A percentile compares a stretch with the other conserved stretches of the same genome.
Evolutionary conservation across 352 stramenopile species (phyloP).

Genomic region (Globisporangium parvum): DNA sequence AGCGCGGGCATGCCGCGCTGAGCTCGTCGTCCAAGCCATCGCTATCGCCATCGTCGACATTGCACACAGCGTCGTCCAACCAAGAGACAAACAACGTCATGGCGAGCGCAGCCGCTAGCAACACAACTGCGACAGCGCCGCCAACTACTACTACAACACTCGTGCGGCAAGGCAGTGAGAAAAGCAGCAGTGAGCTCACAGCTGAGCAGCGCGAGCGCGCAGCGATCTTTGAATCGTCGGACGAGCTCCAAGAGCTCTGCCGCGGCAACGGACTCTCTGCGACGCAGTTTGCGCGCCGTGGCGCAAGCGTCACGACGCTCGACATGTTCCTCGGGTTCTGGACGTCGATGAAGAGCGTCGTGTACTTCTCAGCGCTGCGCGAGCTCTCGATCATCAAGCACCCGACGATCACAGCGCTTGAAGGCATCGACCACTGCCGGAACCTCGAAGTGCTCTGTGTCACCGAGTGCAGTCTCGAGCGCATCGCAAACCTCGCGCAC

Average conservation of each 20-base stretch:
- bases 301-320: conserved; percentile 28
- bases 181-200: conserved; percentile 11
- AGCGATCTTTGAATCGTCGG: conserved; percentile 31
- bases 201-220: conserved; percentile 25
- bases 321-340: conserved; percentile 83
- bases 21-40: no score
- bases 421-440: conserved; percentile 42
- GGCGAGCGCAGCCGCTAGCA: not conserved
- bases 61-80: no score
- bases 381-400: conserved; percentile 78
- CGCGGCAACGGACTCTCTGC: conserved; percentile 52
- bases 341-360: conserved; percentile 56
- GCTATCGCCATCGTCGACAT: no score
- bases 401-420: conserved; percentile 46
- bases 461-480: conserved; percentile 53
- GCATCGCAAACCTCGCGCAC: conserved; percentile 33
- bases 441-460: conserved; percentile 62
- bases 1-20: no score
- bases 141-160: not conserved
- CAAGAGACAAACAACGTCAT: not conserved
- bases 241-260: conserved; percentile 60
- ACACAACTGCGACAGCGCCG: not conserved
- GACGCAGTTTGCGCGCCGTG: conserved; percentile 47
- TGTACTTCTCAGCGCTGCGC: conserved; percentile 51
- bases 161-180: conserved; percentile 1